Conservation (phyloP, 345 rosid genomes). For the Linum trigynum region DNA sequence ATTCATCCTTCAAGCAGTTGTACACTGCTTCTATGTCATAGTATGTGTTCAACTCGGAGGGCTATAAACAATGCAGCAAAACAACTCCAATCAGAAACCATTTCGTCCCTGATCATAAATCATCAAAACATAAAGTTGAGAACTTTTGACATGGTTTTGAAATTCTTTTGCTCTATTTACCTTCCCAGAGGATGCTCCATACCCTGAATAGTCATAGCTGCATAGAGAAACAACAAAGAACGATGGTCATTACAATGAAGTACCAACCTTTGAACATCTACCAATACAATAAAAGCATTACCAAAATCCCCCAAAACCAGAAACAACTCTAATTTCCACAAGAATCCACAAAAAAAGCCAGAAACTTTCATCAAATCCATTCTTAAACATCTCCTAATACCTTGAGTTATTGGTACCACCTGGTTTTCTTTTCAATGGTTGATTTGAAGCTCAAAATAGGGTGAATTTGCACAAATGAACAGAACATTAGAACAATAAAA, state of each 20-base stretch:
- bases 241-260: conserved; percentile 1
- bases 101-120: neutral
- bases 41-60: conserved; percentile 88
- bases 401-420: no score
- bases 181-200: conserved; percentile 97
- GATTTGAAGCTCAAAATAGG: no score
- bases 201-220: conserved; percentile 99
- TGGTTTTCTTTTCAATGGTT: no score
- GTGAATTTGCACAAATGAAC: neutral
- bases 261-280: neutral
- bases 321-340: no score
- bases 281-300: no score
- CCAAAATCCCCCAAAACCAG: no score
- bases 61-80: conserved; percentile 32
- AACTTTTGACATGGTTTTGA: neutral
- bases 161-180: conserved; percentile 25
- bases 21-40: conserved; percentile 86
- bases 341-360: no score
- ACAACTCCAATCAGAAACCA: conserved; percentile 10
- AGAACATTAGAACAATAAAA: neutral
- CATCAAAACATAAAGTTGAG: neutral
- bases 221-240: conserved; percentile 8
- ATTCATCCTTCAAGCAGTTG: conserved; percentile 65
- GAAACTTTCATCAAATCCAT: no score
- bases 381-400: no score